Conservation (phyloP, 192 early-diverging fungal genomes). For the Coemansia sp. region DNA sequence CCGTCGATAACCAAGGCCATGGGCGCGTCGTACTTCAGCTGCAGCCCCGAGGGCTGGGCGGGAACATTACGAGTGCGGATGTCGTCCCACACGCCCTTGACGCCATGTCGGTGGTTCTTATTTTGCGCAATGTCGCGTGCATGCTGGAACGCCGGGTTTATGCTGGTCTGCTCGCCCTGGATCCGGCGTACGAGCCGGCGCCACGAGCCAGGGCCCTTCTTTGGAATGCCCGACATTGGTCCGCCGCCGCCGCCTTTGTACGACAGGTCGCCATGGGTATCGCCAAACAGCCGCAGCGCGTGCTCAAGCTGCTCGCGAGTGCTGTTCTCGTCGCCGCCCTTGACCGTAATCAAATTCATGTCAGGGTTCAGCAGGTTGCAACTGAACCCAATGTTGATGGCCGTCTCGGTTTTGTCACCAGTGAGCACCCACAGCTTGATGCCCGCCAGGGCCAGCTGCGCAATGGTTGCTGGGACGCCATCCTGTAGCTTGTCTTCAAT, state of each 20-base stretch:
- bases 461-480: slow-evolving; percentile 93
- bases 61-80: slow-evolving; percentile 46
- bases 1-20: slow-evolving; percentile 88
- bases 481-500: slow-evolving; percentile 98
- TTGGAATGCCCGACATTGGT: slow-evolving; percentile 24
- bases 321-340: slow-evolving; percentile 51
- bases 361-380: slow-evolving; percentile 80
- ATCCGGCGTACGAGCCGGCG: slow-evolving; percentile 19
- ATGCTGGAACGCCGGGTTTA: slow-evolving; percentile 24
- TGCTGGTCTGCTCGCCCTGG: slow-evolving; percentile 1
- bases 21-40: slow-evolving; percentile 28
- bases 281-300: slow-evolving; percentile 59
- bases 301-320: slow-evolving; percentile 63
- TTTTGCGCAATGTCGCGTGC: slow-evolving; percentile 24
- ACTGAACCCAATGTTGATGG: slow-evolving; percentile 95
- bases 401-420: slow-evolving; percentile 96
- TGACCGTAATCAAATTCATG: slow-evolving; percentile 79
- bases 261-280: slow-evolving; percentile 39
- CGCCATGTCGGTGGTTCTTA: slow-evolving; percentile 25
- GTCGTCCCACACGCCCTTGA: slow-evolving; percentile 47
- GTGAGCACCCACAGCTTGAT: slow-evolving; percentile 97
- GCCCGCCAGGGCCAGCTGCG: slow-evolving; percentile 72
- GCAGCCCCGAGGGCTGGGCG: slow-evolving; percentile 6
- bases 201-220: slow-evolving; percentile 32
- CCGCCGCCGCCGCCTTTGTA: slow-evolving; percentile 33